Conservation (phyloP, 805 yeast genomes). For the Sungouiella blattae region DNA sequence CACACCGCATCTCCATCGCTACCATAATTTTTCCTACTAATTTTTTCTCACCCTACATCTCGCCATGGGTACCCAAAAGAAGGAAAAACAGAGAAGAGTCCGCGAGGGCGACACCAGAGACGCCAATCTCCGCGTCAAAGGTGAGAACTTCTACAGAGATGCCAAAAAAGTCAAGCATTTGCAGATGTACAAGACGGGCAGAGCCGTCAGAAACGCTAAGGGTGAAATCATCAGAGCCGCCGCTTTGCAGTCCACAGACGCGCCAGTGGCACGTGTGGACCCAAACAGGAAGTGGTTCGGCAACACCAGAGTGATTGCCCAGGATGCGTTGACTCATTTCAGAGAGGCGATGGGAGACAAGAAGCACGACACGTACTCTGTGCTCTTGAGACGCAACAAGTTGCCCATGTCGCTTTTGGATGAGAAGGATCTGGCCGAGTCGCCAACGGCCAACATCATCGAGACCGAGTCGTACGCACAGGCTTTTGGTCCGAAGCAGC, state of each 20-base stretch:
- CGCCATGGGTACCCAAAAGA: constrained; percentile 90
- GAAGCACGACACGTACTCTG: constrained; percentile 78
- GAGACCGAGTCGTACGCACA: constrained; percentile 82
- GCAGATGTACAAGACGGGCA: constrained; percentile 90
- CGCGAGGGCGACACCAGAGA: constrained; percentile 80
- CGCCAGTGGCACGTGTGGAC: constrained; percentile 89
- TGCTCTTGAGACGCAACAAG: constrained; percentile 81
- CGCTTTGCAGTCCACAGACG: constrained; percentile 77
- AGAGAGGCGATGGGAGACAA: constrained; percentile 90
- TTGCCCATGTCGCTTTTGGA: constrained; percentile 93
- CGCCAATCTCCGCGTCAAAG: constrained; percentile 90
- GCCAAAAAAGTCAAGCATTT: constrained; percentile 87
- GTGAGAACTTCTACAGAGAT: constrained; percentile 95
- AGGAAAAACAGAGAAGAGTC: constrained; percentile 81
- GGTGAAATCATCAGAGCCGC: constrained; percentile 91
- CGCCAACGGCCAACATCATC: constrained; percentile 75
- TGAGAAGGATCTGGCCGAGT: constrained; percentile 72
- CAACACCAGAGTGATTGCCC: constrained; percentile 94
- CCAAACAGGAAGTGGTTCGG: constrained; percentile 98
- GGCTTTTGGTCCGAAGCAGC: constrained; percentile 94
- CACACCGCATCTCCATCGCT: constrained; percentile 6
- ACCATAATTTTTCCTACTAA: neutral
- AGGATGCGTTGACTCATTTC: constrained; percentile 91
- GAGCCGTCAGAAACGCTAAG: constrained; percentile 78
- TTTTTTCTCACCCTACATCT: constrained; percentile 1